Evolutionary conservation across 768 basidiomycete genomes (phyloP), one percentile per base, ranked within the genome.

Genomic region (Naematelia aurantialba): DNA sequence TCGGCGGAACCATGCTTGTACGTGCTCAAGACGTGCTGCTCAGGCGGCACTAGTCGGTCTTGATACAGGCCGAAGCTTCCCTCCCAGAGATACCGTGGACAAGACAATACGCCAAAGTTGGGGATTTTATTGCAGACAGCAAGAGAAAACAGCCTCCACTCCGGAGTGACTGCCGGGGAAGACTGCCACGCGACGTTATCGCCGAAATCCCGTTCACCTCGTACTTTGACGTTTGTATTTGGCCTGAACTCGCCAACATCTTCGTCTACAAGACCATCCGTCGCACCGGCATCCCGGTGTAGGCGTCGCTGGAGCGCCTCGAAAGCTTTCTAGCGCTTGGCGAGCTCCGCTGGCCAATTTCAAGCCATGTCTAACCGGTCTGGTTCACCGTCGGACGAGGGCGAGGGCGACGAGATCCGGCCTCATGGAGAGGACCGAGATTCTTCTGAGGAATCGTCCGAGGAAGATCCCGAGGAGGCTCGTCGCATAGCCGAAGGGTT

Each of bases 391-490:
- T 68, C 70, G 11, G 67, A 63, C 5, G 75, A 76, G 52, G 73
- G 73, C 11, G 63, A 66, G 61, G 75, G 75, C 17, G 75, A 76
- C 21, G 72, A 61, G 45, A 70, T 76, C 52, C 68, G 74, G 26
- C 72, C 72, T n/a, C 65, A 67, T 45, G 73, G 73, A 14, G 70
- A 73, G 22, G 73, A 75, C 50, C 60, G 58, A 27, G 75, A 76
- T 27, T 76, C 75, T 2, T 75, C 74, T 19, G 77, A 78, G 58
- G 76, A 76, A 45, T 59, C 58, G 45, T 87, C 84, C 31, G 89
- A 93, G 34, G 91, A 94, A 49, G 91, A 94, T 71, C 88, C 85
- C 68, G 93, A 94, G 62, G 91, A 91, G 79, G 87, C 81, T 67
- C 82, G 84, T 58, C 81, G 84, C 57, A 85, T 96, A 56, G 80